A percentile compares a stretch with the other conserved stretches of the same genome.
phyloP scores from a whole-genome alignment of 2,329 filamentous ascomycete genomes.

The Fusarium setosum region DNA sequence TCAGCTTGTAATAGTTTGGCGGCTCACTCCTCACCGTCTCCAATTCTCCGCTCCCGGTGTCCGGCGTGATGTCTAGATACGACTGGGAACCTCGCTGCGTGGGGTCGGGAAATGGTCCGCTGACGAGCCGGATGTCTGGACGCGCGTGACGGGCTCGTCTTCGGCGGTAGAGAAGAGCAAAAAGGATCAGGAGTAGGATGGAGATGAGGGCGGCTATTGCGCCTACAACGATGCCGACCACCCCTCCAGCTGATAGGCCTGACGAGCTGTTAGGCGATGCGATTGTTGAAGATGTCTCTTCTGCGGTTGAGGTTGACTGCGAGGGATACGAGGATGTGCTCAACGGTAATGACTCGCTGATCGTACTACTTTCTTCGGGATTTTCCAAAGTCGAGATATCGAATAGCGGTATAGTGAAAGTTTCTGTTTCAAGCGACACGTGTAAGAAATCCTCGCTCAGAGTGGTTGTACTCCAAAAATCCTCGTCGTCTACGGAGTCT shows the following conservation, averaged over 20 bases:
- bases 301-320: background rate
- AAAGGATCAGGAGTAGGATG: background rate
- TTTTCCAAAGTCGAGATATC: slow-evolving; percentile 1
- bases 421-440: slow-evolving; percentile 1
- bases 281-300: background rate
- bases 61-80: no score
- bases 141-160: background rate
- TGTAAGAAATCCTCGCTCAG: background rate
- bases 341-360: background rate
- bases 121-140: background rate
- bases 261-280: background rate
- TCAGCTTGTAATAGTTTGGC: background rate
- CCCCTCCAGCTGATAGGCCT: background rate
- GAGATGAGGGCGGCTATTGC: background rate
- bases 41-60: no score
- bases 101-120: background rate
- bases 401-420: background rate
- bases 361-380: background rate
- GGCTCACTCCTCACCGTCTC: no score
- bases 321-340: background rate
- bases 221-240: slow-evolving; percentile 7
- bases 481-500: background rate
- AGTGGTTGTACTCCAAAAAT: background rate
- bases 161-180: background rate
- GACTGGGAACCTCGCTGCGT: background rate